phyloP scores from a whole-genome alignment of 108 stramenopile genomes.

The Cylindrotheca closterium region DNA sequence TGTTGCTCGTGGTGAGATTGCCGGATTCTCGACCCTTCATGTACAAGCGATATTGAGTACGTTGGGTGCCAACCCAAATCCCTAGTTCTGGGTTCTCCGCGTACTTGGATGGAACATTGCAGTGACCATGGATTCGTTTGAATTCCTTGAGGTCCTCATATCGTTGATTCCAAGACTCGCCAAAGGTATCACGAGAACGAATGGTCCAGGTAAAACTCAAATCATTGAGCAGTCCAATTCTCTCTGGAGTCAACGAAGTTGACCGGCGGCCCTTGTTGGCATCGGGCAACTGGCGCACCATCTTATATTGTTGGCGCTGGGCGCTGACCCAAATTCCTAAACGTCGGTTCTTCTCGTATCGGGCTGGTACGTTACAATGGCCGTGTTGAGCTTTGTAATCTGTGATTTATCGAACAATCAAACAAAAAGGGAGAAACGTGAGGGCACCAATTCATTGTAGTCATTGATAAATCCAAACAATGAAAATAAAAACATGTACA shows the following conservation, averaged over 20 bases:
- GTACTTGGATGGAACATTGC: constrained; percentile 37
- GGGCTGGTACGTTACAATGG: constrained; percentile 79
- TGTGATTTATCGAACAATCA: not conserved
- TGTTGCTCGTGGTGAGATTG: constrained; percentile 3
- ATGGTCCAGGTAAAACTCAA: constrained; percentile 73
- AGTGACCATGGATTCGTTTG: constrained; percentile 35
- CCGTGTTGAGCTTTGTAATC: constrained; percentile 44
- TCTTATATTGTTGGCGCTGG: constrained; percentile 66
- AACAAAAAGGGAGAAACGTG: not conserved
- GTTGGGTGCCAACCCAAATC: constrained; percentile 42
- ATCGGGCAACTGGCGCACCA: constrained; percentile 22
- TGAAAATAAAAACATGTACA: not conserved
- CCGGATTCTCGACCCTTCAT: constrained; percentile 30
- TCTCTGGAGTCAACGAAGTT: constrained; percentile 51
- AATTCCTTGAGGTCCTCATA: constrained; percentile 41
- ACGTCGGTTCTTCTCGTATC: constrained; percentile 60
- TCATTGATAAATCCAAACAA: not conserved
- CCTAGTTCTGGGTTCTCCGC: constrained; percentile 36
- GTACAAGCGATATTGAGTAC: constrained; percentile 38
- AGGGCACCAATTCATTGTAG: not conserved
- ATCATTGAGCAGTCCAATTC: constrained; percentile 55
- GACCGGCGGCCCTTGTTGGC: constrained; percentile 24
- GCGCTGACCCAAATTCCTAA: constrained; percentile 77
- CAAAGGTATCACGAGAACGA: constrained; percentile 44
- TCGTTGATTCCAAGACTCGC: constrained; percentile 51